phyloP scores from a whole-genome alignment of 2,329 filamentous ascomycete species.

The Nemania sp. region DNA sequence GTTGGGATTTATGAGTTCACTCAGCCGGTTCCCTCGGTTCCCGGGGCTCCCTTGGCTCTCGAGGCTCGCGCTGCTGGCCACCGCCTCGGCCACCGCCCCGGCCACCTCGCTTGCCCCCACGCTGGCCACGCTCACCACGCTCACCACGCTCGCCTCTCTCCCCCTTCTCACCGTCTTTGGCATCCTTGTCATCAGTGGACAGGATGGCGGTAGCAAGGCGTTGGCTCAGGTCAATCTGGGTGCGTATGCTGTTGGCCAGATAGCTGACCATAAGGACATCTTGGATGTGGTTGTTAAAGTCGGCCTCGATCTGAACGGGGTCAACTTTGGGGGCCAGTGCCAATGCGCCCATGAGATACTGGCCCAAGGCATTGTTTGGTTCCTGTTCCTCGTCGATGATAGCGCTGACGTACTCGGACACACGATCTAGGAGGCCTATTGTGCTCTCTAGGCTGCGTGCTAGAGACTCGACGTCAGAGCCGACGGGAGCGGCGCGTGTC shows the following conservation, averaged over 20 bases:
- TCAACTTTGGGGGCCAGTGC: constrained; percentile 96
- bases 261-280: constrained; percentile 98
- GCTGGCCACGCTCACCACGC: constrained; percentile 59
- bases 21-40: constrained; percentile 46
- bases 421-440: constrained; percentile 88
- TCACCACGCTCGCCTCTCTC: constrained; percentile 62
- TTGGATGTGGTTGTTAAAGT: constrained; percentile 99
- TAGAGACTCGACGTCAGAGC: constrained; percentile 90
- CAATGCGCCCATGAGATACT: constrained; percentile 94
- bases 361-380: constrained; percentile 90
- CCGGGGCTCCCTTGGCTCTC: constrained; percentile 54
- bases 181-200: constrained; percentile 61
- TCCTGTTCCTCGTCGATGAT: constrained; percentile 93
- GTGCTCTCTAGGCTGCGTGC: constrained; percentile 89
- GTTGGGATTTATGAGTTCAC: constrained; percentile 30
- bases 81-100: constrained; percentile 63
- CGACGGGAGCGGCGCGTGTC: constrained; percentile 76
- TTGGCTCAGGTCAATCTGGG: constrained; percentile 98
- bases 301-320: constrained; percentile 87
- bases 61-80: constrained; percentile 62
- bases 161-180: constrained; percentile 59
- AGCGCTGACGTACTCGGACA: constrained; percentile 90
- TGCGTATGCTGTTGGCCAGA: constrained; percentile 97
- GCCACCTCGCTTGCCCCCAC: constrained; percentile 64
- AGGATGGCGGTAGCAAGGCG: constrained; percentile 85